Percentiles rank a stretch among this genome's conserved stretches.
phyloP scores from a whole-genome alignment of 2,329 filamentous ascomycete species.

The Penicillium sp. region DNA sequence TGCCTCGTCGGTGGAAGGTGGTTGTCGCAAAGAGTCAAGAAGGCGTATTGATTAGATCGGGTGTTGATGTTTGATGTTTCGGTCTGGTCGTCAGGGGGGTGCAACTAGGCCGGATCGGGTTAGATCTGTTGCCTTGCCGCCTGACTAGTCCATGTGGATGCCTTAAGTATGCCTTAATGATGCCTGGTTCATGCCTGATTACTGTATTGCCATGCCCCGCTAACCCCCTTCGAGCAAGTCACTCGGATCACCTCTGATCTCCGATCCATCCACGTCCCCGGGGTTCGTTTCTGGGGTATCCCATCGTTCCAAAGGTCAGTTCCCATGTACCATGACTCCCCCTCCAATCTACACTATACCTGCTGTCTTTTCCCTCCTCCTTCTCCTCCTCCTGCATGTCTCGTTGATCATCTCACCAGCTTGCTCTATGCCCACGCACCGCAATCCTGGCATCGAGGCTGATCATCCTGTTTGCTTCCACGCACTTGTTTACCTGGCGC shows the following conservation, averaged over 20 bases:
- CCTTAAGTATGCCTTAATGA: too few relatives aligned
- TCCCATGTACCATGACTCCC: too few relatives aligned
- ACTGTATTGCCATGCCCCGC: background rate
- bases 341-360: too few relatives aligned
- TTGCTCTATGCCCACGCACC: conserved; percentile 46
- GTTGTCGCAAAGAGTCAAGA: conserved; percentile 7
- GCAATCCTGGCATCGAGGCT: conserved; percentile 22
- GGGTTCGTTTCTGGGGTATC: conserved; percentile 4
- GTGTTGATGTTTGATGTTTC: conserved; percentile 4
- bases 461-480: conserved; percentile 41
- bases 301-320: conserved; percentile 8
- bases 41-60: background rate
- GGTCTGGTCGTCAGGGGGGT: background rate
- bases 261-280: conserved; percentile 1
- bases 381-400: background rate
- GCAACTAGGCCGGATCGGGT: background rate
- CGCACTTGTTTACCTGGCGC: conserved; percentile 38
- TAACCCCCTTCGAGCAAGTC: background rate
- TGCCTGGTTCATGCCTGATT: background rate
- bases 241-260: conserved; percentile 3
- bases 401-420: background rate
- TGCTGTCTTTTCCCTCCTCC: background rate
- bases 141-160: background rate
- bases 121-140: background rate
- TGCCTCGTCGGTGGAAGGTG: conserved; percentile 21